Conservation (phyloP, 2,329 filamentous ascomycete species). For the Fusarium nanum region DNA sequence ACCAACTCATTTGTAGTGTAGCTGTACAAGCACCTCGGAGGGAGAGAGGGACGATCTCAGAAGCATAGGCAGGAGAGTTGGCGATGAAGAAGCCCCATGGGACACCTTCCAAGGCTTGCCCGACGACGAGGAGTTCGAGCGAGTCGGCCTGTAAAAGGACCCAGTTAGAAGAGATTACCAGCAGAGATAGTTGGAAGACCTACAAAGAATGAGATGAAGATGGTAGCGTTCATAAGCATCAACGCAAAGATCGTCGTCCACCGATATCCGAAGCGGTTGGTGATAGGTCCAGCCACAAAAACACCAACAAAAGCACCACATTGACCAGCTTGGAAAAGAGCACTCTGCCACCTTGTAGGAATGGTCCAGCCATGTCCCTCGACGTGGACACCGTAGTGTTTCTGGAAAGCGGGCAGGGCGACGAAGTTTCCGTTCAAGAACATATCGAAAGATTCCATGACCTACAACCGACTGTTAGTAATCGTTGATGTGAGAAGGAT, state of each 20-base stretch:
- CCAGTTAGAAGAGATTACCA: too few relatives aligned
- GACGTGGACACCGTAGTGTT: conserved; percentile 52
- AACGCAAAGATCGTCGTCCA: conserved; percentile 54
- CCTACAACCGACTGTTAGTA: conserved; percentile 46
- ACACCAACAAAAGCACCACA: conserved; percentile 54
- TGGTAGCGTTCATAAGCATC: conserved; percentile 54
- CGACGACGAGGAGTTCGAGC: conserved; percentile 57
- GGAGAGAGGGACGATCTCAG: conserved; percentile 68
- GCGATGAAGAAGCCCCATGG: conserved; percentile 73
- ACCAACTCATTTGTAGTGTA: conserved; percentile 73
- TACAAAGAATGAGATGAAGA: conserved; percentile 65
- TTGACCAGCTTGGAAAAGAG: conserved; percentile 51
- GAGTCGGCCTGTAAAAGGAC: conserved; percentile 48
- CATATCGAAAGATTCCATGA: conserved; percentile 64
- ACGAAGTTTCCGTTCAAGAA: conserved; percentile 61
- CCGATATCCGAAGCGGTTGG: conserved; percentile 53
- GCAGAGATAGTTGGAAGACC: fast-evolving
- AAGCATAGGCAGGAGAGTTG: conserved; percentile 70
- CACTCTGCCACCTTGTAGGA: conserved; percentile 56
- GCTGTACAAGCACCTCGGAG: conserved; percentile 67
- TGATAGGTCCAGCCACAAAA: conserved; percentile 52
- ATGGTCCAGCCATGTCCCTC: conserved; percentile 46
- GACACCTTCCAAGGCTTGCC: conserved; percentile 68
- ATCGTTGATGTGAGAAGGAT: too few relatives aligned
- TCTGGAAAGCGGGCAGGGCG: conserved; percentile 54